Evolutionary conservation across 148 eudicot genomes (phyloP).

Genomic region (Amaranthus cruentus): DNA sequence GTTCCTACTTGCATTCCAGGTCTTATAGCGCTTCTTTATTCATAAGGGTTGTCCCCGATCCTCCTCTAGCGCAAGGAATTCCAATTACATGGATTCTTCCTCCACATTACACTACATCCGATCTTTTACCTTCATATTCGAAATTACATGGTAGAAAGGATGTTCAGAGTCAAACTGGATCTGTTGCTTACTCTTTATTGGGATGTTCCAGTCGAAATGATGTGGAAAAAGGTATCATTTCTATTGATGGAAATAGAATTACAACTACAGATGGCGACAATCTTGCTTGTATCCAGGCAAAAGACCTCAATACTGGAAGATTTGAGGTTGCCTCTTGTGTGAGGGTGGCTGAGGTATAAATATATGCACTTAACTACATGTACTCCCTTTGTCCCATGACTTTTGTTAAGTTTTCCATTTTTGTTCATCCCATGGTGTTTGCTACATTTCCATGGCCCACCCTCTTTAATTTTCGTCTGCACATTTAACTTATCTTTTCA

Average conservation of each 20-base stretch:
- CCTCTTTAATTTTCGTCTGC: neutral
- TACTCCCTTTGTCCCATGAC: neutral
- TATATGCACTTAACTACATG: constrained; percentile 1
- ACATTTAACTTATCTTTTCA: too few species aligned
- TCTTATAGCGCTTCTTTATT: constrained; percentile 54
- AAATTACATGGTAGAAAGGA: constrained; percentile 37
- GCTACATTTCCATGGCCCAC: neutral
- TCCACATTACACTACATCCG: constrained; percentile 70
- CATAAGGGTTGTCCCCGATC: constrained; percentile 67
- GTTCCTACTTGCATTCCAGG: constrained; percentile 44
- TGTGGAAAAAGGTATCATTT: constrained; percentile 37
- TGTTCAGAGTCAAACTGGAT: constrained; percentile 39
- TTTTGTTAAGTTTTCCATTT: neutral
- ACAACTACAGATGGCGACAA: constrained; percentile 48
- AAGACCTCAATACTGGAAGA: constrained; percentile 68
- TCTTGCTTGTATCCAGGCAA: constrained; percentile 73
- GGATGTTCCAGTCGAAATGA: constrained; percentile 34
- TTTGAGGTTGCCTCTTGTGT: constrained; percentile 76
- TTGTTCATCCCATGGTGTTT: too few species aligned
- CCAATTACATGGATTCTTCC: constrained; percentile 92
- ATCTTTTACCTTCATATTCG: constrained; percentile 53
- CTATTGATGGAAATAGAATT: constrained; percentile 56
- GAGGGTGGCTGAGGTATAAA: constrained; percentile 68
- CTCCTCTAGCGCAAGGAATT: constrained; percentile 80
- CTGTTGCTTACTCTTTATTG: constrained; percentile 59